Base-by-base conservation (phyloP, 768 basidiomycete genomes). In the Naematelia encephala region DNA sequence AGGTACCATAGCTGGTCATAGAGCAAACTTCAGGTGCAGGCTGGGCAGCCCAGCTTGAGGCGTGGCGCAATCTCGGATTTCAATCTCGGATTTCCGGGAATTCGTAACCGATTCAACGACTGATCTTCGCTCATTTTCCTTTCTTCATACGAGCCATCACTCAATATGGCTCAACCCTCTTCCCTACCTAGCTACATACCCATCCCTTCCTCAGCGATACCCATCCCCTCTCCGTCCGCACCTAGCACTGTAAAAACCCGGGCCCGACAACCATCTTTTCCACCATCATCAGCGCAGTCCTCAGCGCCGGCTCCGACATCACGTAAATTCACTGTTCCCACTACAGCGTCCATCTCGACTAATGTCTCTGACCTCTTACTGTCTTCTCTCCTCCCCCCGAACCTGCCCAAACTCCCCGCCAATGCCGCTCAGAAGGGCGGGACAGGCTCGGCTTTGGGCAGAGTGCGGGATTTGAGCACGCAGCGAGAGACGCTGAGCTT, bases 401-500 rank as follows among this genome's bases (percentile, higher is more conserved):
- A 69, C 49, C 54, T 73, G 29, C 66, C 70, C 19, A 71, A 72
- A 46, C 13, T 64, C 19, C 62, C 67, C 43, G 25, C 65, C 11
- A 29, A 28, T 19, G 22, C 54, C 42, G 21, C 28, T 43, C 28
- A 46, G 23, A 47, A 29, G 48, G 43, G 23, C 30, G 49, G 53
- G 25, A 52, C 26, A 16, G 57, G 45, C 45, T 56, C 19, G 22
- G 62, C 56, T 43, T 63, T 48, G 48, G 69, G 58, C 22, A 30
- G 58, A 29, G 63, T 65, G 25, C 63, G 69, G 28, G 67, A 69
- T 43, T 56, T 77, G 26, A 70, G 67, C 19, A 66, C 68, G 3
- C 73, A 75, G 54, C 50, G 70, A 49, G 75, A 77, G 42, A 84
- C 88, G 0, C 81, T 94, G 3, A 89, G 88, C 0, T 79, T 94